Conservation (phyloP, 305 asterid species). For the Plantago coronopus region DNA sequence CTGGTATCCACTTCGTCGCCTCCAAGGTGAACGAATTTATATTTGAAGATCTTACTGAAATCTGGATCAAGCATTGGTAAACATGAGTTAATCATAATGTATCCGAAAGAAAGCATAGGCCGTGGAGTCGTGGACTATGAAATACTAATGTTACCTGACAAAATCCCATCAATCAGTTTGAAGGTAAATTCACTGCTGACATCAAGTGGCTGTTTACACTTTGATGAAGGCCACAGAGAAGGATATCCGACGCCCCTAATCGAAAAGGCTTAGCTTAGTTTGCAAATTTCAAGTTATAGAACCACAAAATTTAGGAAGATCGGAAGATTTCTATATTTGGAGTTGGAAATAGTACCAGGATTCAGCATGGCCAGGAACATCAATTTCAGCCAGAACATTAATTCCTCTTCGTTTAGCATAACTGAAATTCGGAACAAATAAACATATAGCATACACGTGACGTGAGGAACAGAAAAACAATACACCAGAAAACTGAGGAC, state of each 20-base stretch:
- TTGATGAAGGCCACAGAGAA: conserved; percentile 68
- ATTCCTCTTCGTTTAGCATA: conserved; percentile 82
- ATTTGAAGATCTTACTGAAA: conserved; percentile 92
- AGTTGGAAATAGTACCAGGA: conserved; percentile 57
- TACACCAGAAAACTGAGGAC: conserved; percentile 12
- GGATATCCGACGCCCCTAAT: conserved; percentile 94
- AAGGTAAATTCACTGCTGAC: conserved; percentile 86
- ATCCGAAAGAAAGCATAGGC: conserved; percentile 1
- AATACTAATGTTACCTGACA: conserved; percentile 54
- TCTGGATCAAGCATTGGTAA: conserved; percentile 38
- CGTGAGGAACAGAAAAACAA: neutral
- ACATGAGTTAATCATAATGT: conserved; percentile 2
- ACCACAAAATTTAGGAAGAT: neutral
- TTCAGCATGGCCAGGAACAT: conserved; percentile 89
- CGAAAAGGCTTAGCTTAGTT: conserved; percentile 1
- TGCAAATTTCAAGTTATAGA: conserved; percentile 4
- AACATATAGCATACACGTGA: conserved; percentile 1
- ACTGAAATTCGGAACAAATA: conserved; percentile 35
- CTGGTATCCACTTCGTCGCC: conserved; percentile 93
- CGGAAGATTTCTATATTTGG: neutral
- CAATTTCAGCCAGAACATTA: conserved; percentile 87
- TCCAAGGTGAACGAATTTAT: conserved; percentile 83
- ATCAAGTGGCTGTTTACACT: conserved; percentile 81
- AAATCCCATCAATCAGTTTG: conserved; percentile 78
- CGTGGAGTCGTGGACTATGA: conserved; percentile 1